Evolutionary conservation across 2,329 filamentous ascomycete species (phyloP).

Genomic region (Venturiaceae sp.): DNA sequence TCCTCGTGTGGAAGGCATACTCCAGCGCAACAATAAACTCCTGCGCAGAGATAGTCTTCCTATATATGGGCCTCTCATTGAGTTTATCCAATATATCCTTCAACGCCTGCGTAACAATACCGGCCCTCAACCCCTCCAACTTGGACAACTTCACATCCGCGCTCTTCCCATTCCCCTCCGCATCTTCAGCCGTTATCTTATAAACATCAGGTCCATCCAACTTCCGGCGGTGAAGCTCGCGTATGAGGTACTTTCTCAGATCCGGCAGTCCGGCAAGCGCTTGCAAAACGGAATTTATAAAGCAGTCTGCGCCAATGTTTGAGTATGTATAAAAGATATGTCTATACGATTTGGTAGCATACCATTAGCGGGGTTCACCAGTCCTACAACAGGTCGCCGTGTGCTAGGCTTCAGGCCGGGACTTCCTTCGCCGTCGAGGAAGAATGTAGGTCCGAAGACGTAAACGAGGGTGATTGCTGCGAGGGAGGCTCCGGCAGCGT

Average conservation of each 20-base stretch:
- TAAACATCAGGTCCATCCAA: slow-evolving; percentile 75
- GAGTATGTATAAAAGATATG: not conserved
- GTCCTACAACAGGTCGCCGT: slow-evolving; percentile 45
- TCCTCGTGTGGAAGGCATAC: slow-evolving; percentile 75
- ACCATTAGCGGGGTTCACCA: slow-evolving; percentile 81
- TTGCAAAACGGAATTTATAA: slow-evolving; percentile 91
- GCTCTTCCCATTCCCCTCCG: slow-evolving; percentile 32
- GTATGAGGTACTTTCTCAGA: slow-evolving; percentile 81
- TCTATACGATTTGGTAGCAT: not conserved
- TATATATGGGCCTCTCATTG: slow-evolving; percentile 88
- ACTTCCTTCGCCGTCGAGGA: slow-evolving; percentile 79
- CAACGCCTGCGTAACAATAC: slow-evolving; percentile 73
- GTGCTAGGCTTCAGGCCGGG: slow-evolving; percentile 30
- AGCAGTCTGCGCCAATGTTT: slow-evolving; percentile 27
- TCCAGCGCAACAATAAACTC: slow-evolving; percentile 78
- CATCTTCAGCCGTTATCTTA: slow-evolving; percentile 43
- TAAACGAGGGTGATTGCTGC: slow-evolving; percentile 93
- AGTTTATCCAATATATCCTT: slow-evolving; percentile 88
- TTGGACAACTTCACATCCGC: slow-evolving; percentile 32
- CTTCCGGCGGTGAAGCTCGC: slow-evolving; percentile 75
- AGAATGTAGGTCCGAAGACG: slow-evolving; percentile 95
- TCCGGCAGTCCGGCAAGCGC: slow-evolving; percentile 84
- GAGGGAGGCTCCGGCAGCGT: slow-evolving; percentile 90
- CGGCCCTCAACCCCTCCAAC: slow-evolving; percentile 58
- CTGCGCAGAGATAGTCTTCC: slow-evolving; percentile 85